Evolutionary conservation across 2,329 filamentous ascomycete genomes (phyloP).

Genomic region (Fusarium piperis): DNA sequence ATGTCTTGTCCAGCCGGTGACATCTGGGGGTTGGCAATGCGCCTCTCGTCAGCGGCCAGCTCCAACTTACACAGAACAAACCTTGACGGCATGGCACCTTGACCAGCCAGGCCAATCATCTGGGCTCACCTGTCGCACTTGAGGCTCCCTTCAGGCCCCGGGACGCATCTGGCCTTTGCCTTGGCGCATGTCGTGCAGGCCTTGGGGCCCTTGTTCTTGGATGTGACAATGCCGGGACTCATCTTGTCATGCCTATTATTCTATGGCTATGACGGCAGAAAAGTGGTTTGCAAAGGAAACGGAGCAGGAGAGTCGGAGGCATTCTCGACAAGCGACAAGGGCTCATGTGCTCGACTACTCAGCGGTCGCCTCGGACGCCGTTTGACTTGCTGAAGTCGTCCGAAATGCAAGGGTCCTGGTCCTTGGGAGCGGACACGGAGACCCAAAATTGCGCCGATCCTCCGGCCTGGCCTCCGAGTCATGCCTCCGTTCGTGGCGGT

Average conservation of each 20-base stretch:
- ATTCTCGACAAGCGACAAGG: constrained; percentile 28
- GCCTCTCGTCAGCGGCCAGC: neutral
- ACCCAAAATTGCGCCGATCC: constrained; percentile 41
- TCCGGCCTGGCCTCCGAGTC: constrained; percentile 36
- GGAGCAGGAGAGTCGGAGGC: constrained; percentile 26
- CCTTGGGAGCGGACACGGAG: constrained; percentile 39
- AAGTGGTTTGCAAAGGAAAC: constrained; percentile 35
- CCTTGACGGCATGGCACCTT: neutral
- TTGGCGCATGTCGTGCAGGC: constrained; percentile 62
- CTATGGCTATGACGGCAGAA: constrained; percentile 12
- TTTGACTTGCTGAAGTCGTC: constrained; percentile 29
- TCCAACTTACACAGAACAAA: constrained; percentile 1
- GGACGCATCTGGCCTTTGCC: constrained; percentile 61
- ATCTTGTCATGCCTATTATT: constrained; percentile 32
- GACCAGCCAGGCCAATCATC: constrained; percentile 15
- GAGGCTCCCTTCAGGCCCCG: constrained; percentile 50
- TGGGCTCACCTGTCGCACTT: constrained; percentile 59
- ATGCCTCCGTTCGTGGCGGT: neutral
- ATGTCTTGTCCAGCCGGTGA: constrained; percentile 58
- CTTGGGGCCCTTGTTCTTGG: constrained; percentile 55
- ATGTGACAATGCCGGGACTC: constrained; percentile 32
- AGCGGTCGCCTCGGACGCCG: constrained; percentile 22
- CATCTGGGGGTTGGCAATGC: constrained; percentile 49
- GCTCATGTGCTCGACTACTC: constrained; percentile 12
- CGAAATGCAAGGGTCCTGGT: constrained; percentile 22